Conservation (phyloP, 2,329 filamentous ascomycete species). For the Colletotrichum incanum region DNA sequence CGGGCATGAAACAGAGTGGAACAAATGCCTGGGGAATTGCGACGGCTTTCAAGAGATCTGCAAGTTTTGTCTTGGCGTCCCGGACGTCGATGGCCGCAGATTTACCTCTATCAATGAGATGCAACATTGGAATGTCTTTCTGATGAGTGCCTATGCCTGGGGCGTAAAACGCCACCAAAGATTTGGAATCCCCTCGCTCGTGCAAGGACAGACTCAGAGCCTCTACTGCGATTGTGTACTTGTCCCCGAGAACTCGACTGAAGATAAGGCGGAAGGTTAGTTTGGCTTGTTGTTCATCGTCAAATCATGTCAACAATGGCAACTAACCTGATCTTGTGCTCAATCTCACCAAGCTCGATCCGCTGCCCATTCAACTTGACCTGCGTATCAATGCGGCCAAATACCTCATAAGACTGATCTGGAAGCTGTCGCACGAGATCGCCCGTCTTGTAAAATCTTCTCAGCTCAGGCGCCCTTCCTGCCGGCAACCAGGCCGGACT, state of each 20-base stretch:
- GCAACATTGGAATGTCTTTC: not conserved
- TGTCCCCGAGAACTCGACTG: conserved; percentile 1
- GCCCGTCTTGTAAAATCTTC: conserved; percentile 60
- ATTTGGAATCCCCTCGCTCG: not conserved
- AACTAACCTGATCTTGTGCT: conserved; percentile 29
- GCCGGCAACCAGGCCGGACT: conserved; percentile 55
- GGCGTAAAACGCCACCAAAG: conserved; percentile 20
- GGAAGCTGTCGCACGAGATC: conserved; percentile 53
- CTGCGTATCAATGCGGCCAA: conserved; percentile 45
- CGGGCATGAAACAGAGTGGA: not conserved
- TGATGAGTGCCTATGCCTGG: not conserved
- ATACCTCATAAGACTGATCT: conserved; percentile 39
- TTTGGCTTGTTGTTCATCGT: not conserved
- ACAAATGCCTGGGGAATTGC: conserved; percentile 16
- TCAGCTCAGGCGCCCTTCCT: not conserved
- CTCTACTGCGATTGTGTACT: not conserved
- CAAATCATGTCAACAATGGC: not conserved
- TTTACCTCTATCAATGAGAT: not conserved
- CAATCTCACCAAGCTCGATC: conserved; percentile 47
- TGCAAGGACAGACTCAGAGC: not conserved
- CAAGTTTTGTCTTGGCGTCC: not conserved
- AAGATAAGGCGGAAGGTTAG: not conserved
- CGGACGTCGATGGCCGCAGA: not conserved
- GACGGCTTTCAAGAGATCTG: conserved; percentile 8
- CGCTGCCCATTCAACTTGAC: conserved; percentile 47